phyloP scores from a whole-genome alignment of 2,329 filamentous ascomycete genomes.

The Paraconiothyrium sp. region DNA sequence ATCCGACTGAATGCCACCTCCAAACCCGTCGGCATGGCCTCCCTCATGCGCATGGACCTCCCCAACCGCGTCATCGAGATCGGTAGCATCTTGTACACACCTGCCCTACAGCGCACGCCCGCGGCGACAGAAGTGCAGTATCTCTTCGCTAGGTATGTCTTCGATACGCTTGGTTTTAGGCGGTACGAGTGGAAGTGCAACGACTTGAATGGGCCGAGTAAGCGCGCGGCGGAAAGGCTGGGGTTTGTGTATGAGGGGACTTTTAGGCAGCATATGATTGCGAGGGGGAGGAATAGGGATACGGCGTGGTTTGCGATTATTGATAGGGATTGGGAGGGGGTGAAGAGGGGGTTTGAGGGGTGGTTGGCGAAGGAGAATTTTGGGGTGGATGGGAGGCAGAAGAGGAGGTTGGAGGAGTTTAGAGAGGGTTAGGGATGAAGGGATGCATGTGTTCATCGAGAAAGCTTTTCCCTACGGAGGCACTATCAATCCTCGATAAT shows the following conservation, averaged over 20 bases:
- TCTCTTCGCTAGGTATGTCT: constrained; percentile 63
- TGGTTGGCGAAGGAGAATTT: constrained; percentile 69
- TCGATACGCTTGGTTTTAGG: constrained; percentile 63
- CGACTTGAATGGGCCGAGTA: constrained; percentile 63
- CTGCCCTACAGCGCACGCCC: constrained; percentile 61
- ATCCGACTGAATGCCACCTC: constrained; percentile 9
- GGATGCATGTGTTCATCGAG: too few species aligned
- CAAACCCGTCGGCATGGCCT: constrained; percentile 21
- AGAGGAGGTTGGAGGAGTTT: constrained; percentile 53
- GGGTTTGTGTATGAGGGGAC: constrained; percentile 69
- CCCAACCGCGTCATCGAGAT: constrained; percentile 65
- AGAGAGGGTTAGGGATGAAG: constrained; percentile 23
- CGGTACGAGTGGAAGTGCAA: constrained; percentile 74
- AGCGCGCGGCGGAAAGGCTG: constrained; percentile 64
- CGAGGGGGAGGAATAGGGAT: constrained; percentile 66
- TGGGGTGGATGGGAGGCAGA: constrained; percentile 63
- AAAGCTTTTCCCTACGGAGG: too few species aligned
- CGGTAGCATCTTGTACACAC: constrained; percentile 64
- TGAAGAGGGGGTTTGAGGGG: constrained; percentile 58
- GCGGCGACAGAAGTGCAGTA: constrained; percentile 68
- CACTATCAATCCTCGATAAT: too few species aligned
- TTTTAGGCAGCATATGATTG: constrained; percentile 69
- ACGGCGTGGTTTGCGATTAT: constrained; percentile 69
- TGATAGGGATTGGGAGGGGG: constrained; percentile 65
- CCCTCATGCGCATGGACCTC: constrained; percentile 52